These are phyloP conservation scores for Pseudocercospora cruenta DNA, from an alignment of 2,329 filamentous ascomycete genomes.

Conservation along the genomic window DNA sequence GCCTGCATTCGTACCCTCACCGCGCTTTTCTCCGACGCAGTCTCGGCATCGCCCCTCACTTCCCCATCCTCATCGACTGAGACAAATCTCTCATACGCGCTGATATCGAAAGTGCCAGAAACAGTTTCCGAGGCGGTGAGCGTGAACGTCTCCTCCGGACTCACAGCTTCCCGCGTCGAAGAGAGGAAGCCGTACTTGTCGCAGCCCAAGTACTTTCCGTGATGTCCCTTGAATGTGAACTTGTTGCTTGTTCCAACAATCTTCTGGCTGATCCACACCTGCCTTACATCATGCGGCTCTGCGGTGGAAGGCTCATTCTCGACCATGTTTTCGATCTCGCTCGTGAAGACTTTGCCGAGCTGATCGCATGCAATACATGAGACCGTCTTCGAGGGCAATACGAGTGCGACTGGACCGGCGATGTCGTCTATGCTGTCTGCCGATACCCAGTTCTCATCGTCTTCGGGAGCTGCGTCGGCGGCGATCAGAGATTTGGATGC, in stretches of 20 bases:
- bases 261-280: constrained; percentile 90
- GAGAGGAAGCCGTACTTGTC: constrained; percentile 80
- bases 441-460: constrained; percentile 89
- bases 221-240: constrained; percentile 85
- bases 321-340: constrained; percentile 82
- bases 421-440: constrained; percentile 76
- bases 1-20: constrained; percentile 91
- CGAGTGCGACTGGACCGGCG: constrained; percentile 78
- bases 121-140: constrained; percentile 38
- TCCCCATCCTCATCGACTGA: constrained; percentile 61
- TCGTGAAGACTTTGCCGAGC: constrained; percentile 82
- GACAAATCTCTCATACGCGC: constrained; percentile 69
- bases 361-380: constrained; percentile 83
- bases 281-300: constrained; percentile 92
- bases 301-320: constrained; percentile 81
- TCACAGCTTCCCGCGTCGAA: constrained; percentile 79
- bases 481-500: constrained; percentile 40
- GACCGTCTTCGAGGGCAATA: constrained; percentile 69
- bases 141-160: constrained; percentile 78
- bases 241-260: constrained; percentile 76
- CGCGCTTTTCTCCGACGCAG: constrained; percentile 69
- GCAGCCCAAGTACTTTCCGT: constrained; percentile 85
- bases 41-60: constrained; percentile 74
- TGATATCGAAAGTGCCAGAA: constrained; percentile 33
- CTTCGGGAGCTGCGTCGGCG: constrained; percentile 46